Conservation (phyloP, 345 rosid species). For the Theobroma cacao region DNA sequence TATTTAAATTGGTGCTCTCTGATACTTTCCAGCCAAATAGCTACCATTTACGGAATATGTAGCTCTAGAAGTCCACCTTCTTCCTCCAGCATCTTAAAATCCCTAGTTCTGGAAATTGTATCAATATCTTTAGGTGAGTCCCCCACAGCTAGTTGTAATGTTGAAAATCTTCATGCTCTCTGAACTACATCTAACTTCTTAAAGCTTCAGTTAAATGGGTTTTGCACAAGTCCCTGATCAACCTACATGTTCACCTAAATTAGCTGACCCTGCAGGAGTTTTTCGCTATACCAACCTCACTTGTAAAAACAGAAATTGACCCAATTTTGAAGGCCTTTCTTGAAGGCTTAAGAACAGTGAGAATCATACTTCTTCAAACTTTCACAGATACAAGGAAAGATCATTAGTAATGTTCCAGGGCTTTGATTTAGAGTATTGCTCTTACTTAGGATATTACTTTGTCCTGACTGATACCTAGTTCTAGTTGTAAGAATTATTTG, state of each 20-base stretch:
- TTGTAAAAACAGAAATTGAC: background rate
- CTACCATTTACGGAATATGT: background rate
- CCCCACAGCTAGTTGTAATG: background rate
- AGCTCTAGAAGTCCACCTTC: background rate
- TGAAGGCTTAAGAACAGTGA: background rate
- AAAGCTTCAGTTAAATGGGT: background rate
- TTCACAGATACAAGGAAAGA: background rate
- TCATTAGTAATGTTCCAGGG: background rate
- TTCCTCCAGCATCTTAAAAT: background rate
- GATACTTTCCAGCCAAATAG: background rate
- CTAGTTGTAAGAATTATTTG: background rate
- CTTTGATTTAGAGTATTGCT: background rate
- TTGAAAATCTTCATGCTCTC: background rate
- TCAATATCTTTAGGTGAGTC: background rate
- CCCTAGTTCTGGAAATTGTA: background rate
- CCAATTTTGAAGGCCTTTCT: background rate
- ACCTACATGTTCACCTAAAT: background rate
- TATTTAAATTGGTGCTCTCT: background rate
- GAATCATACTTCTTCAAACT: background rate
- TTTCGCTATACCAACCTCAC: background rate
- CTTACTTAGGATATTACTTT: background rate
- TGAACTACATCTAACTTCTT: background rate
- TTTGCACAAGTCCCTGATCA: background rate
- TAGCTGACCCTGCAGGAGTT: background rate
- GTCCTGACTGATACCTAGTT: background rate